Conservation (phyloP, 2,329 filamentous ascomycete species). For the Colletotrichum simmondsii region DNA sequence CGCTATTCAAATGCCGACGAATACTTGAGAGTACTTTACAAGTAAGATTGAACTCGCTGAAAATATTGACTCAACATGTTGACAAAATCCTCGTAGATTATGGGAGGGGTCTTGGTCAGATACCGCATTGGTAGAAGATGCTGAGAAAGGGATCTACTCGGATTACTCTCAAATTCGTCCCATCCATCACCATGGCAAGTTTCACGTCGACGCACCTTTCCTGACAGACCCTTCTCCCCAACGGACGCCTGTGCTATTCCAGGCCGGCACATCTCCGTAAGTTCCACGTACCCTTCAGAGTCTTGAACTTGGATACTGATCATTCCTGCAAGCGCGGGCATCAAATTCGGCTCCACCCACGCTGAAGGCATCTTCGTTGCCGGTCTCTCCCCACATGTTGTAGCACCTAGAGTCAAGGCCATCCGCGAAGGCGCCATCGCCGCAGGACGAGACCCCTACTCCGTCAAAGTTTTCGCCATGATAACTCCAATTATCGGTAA, state of each 20-base stretch:
- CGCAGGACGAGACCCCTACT: slow-evolving; percentile 64
- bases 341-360: slow-evolving; percentile 65
- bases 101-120: slow-evolving; percentile 27
- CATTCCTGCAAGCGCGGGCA: slow-evolving; percentile 54
- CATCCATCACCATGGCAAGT: slow-evolving; percentile 22
- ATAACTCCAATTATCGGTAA: slow-evolving; percentile 60
- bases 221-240: slow-evolving; percentile 61
- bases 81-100: not conserved
- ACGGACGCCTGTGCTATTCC: slow-evolving; percentile 66
- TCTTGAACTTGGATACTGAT: not conserved
- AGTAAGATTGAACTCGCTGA: slow-evolving; percentile 42
- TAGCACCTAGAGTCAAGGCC: slow-evolving; percentile 61
- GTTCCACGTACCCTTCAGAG: not conserved
- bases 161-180: slow-evolving; percentile 15
- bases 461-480: slow-evolving; percentile 65
- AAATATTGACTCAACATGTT: too few species aligned
- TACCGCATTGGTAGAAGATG: slow-evolving; percentile 6
- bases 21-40: slow-evolving; percentile 70
- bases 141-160: slow-evolving; percentile 10
- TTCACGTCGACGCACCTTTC: slow-evolving; percentile 21
- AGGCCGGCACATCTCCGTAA: slow-evolving; percentile 64
- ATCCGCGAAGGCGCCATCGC: slow-evolving; percentile 62
- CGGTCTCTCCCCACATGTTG: slow-evolving; percentile 59
- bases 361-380: slow-evolving; percentile 71
- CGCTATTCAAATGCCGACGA: slow-evolving; percentile 71